Evolutionary conservation across 306 rosid species (phyloP), one percentile per base, ranked within the genome.

Genomic region (Pueraria montana): DNA sequence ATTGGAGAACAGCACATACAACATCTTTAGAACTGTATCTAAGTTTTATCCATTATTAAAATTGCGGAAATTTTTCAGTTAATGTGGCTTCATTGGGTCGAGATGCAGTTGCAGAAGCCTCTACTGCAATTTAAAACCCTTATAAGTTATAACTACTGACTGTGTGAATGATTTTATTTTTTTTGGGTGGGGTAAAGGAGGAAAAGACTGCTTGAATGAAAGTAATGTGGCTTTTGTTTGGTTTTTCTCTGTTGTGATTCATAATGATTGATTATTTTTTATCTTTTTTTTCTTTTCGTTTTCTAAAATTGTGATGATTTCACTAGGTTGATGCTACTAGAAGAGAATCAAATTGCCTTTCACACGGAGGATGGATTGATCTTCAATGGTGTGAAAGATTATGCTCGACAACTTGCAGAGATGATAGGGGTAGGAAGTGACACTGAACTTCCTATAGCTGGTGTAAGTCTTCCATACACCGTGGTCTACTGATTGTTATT

Each of bases 341-440:
- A 96, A 92, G 99, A 96, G 87, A 96, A 94, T 84, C 99, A 96
- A 90, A 92, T 96, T 84, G 91, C 99, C 36, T 96, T 96, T 80
- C 97, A 96, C 88, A 92, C 99, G 3, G 95, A 96, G 82, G 99
- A 96, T 72, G 99, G 98, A 23, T 73, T 85, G 86, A 86, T 88
- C 85, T 92, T 94, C 70, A 97, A 92, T 43, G 93, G 94, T 2
- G 98, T 96, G 82, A 94, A 94, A 86, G 99, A 96, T 87, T 96
- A 96, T 78, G 86, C 98, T 78, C 94, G 90, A 84, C 97, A 94
- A 82, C 86, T 96, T 85, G 99, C 99, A 0, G 98, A 96, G 87
- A 94, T 96, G 99, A 86, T 96, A 77, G 99, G 97, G 69, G 78
- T 94, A 84, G 94, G 90, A 61, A 89, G 95, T 77, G 99, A 96